Percentiles rank a stretch among this genome's conserved stretches.
These are phyloP conservation scores for Mucor indicus DNA, from an alignment of 371 early-diverging fungal species.

Conservation along the genomic window DNA sequence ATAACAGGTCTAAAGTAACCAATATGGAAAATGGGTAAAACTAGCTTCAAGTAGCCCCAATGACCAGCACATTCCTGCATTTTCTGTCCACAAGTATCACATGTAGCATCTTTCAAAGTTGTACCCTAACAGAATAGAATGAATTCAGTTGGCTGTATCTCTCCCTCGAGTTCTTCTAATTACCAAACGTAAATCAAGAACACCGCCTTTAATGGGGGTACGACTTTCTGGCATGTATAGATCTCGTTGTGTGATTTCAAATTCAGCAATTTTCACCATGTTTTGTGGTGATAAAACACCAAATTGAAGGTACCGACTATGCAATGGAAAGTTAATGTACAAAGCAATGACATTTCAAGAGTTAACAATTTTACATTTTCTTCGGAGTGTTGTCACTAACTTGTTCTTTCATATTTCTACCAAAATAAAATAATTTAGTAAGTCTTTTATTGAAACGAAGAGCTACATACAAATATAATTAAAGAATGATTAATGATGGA, in stretches of 20 bases:
- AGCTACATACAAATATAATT: no score
- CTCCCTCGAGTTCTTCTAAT: not conserved
- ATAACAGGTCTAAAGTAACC: conserved; percentile 94
- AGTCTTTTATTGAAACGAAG: no score
- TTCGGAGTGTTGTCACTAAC: conserved; percentile 76
- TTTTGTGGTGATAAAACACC: conserved; percentile 85
- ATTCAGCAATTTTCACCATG: conserved; percentile 80
- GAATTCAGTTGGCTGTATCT: not conserved
- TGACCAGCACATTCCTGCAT: conserved; percentile 97
- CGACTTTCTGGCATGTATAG: conserved; percentile 83
- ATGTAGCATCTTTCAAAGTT: conserved; percentile 79
- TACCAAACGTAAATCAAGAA: conserved; percentile 87
- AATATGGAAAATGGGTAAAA: conserved; percentile 97
- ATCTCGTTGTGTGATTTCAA: conserved; percentile 90
- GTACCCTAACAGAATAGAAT: conserved; percentile 61
- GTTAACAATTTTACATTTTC: conserved; percentile 60
- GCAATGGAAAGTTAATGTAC: not conserved
- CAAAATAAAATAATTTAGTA: no score
- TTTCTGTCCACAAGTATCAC: conserved; percentile 92
- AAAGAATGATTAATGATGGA: no score
- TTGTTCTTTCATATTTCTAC: conserved; percentile 81
- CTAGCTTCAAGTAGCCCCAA: conserved; percentile 94
- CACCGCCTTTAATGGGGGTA: conserved; percentile 83
- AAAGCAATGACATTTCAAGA: not conserved
- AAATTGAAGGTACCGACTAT: conserved; percentile 86